These are phyloP conservation scores for Lipomyces sp. DNA, from an alignment of 805 yeast species.

Conservation along the genomic window DNA sequence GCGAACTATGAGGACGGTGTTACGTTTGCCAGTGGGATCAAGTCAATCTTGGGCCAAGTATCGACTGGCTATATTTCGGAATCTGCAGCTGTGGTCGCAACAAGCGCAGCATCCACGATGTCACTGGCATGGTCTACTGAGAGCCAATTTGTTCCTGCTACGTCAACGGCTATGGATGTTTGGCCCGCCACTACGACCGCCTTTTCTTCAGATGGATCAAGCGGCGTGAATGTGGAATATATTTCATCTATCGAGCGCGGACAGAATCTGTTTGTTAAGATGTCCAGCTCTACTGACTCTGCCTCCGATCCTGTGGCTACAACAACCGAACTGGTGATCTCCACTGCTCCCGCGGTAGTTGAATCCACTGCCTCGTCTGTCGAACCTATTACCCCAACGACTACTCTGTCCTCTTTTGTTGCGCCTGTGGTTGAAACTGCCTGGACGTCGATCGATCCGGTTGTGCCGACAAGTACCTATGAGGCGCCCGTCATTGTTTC, in stretches of 20 bases:
- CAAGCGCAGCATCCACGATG: not conserved
- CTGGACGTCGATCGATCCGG: no score
- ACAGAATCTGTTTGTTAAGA: slow-evolving; percentile 7
- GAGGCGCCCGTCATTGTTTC: no score
- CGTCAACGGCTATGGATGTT: not conserved
- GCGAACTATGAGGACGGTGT: slow-evolving; percentile 48
- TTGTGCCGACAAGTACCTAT: no score
- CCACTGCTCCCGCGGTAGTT: not conserved
- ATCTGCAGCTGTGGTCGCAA: not conserved
- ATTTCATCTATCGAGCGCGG: no score
- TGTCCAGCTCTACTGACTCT: slow-evolving; percentile 12
- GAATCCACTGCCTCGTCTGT: not conserved
- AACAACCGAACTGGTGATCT: slow-evolving; percentile 4
- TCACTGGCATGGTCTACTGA: no score
- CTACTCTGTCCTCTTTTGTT: no score
- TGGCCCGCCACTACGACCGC: slow-evolving; percentile 25
- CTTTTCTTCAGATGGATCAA: no score
- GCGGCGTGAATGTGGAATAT: no score
- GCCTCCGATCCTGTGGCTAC: slow-evolving; percentile 5
- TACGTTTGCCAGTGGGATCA: slow-evolving; percentile 46
- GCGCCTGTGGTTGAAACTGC: no score
- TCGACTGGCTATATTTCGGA: not conserved
- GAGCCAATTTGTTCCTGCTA: no score
- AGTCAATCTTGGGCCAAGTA: slow-evolving; percentile 39
- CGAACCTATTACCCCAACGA: no score